Evolutionary conservation across 176 grass and related monocot species (phyloP), one percentile per base, ranked within the genome.

Genomic region (Musa schizocarpa): DNA sequence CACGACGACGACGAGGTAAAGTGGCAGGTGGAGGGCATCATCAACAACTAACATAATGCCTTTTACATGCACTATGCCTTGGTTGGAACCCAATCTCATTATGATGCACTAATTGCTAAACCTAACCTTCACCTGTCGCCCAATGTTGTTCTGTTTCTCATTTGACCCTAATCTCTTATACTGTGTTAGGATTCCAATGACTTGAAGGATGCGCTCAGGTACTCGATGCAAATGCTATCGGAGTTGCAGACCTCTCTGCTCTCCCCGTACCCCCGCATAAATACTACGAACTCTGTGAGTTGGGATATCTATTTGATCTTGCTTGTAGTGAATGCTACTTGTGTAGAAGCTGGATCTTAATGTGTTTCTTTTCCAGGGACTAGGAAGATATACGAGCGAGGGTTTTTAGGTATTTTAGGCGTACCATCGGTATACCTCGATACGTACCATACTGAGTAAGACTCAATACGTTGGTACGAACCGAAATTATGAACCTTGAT

Each of bases 11-110:
- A 98, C 88, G 95, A 94, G 84, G 22, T 22, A 0, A 89, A 92
- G 76, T 93, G 88, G 90, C 90, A 94, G 74, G 90, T 86, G 27
- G 95, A 98, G 82, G 90, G 90, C 86, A 98, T 98, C 86, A 88
- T 90, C 78, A 90, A 90, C 72, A 79, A 94, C 80, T 90, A 98
- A 80, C 90, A 98, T 76, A 93, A 87, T 84, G 95, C 95, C 77
- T 98, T 91, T 82, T 91, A 93, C 86, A 93, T 98, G 90, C 95
- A 98, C 86, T 90, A 86, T 48, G 88, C 95, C 52, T 88, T 98
- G 52, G 90, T 98, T 83, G 82, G 80, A 54, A 11, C 78, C 72
- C 52, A 62, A 50, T 16, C 57, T 19, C 0, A 2, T 0, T 13
- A 29, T 11, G 2, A 9, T 74, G 8, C 6, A 21, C 26, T 11